Evolutionary conservation across 352 stramenopile species (phyloP), one percentile per base, ranked within the genome.

Genomic region (Saprolegnia parasitica): DNA sequence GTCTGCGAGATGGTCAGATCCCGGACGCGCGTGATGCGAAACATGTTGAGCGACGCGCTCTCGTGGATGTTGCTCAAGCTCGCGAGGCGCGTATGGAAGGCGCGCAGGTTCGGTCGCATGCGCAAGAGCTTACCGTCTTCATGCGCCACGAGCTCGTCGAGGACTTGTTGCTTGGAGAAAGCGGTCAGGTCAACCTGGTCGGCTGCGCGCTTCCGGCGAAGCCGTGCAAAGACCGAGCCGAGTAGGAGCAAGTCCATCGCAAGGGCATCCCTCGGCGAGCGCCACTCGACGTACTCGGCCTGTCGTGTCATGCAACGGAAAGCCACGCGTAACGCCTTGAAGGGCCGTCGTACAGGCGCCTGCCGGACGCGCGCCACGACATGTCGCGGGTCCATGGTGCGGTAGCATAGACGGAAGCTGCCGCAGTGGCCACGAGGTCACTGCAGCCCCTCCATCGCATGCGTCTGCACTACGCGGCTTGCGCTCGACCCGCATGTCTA

Each of bases 31-130:
- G 58, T 56, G 39, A 56, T 56, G 39, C 40, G 58, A 23, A 67
- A 67, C 8, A 35, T 20, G 32, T 67, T 40, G 40, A 67, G 26
- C 40, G 58, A 67, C 6, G 54, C 42, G 58, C 58, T 67, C 29
- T 67, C 58, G 9, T 67, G 58, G 21, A 67, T 56, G 58, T 67
- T 67, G 58, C 13, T 67, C 16, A 67, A 32, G 39, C 58, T 67
- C 9, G 58, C 37, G 13, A 67, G 42, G 15, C 58, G 58, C 11
- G 58, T 67, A 21, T 67, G 58, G n/a, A 67, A 42, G 6, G 49
- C 50, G 58, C 58, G 58, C 10, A 67, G 58, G 58, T 67, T 67
- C 11, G 58, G 40, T 1, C 58, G 58, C 18, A n/a, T 40, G 8
- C 40, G 40, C 23, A 67, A 20, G 13, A 67, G 58, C 40, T 67